These are phyloP conservation scores for Dalbergia oliveri DNA, from an alignment of 306 rosid species.

Conservation along the genomic window DNA sequence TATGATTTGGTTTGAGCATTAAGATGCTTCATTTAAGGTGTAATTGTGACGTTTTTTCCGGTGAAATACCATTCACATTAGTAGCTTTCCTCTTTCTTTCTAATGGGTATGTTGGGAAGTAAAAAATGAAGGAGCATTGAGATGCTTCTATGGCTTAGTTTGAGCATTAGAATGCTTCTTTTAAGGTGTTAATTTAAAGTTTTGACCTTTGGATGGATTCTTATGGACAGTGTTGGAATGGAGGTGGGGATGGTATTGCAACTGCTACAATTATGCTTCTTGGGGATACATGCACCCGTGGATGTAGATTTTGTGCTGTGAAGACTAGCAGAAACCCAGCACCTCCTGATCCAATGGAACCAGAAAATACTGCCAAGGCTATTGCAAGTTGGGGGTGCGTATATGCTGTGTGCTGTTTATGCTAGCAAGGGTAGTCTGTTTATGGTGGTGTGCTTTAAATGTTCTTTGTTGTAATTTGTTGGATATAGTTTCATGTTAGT, in stretches of 20 bases:
- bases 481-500: not conserved
- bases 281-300: constrained; percentile 98
- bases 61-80: no score
- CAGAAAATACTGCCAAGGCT: constrained; percentile 82
- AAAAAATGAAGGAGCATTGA: not conserved
- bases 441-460: not conserved
- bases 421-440: not conserved
- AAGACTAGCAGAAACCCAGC: constrained; percentile 93
- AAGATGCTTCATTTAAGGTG: not conserved
- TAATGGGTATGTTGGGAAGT: not conserved
- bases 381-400: constrained; percentile 93
- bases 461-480: constrained; percentile 6
- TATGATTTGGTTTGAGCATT: not conserved
- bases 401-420: not conserved
- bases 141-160: not conserved
- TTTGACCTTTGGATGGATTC: constrained; percentile 41
- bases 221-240: constrained; percentile 87
- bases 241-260: constrained; percentile 92
- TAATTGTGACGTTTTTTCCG: not conserved
- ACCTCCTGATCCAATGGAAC: constrained; percentile 96
- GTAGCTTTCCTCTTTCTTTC: not conserved
- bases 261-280: constrained; percentile 98
- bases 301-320: constrained; percentile 96
- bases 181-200: not conserved
- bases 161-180: constrained; percentile 11